phyloP scores from a whole-genome alignment of 2,329 filamentous ascomycete genomes.

The Lachnum nothofagi region DNA sequence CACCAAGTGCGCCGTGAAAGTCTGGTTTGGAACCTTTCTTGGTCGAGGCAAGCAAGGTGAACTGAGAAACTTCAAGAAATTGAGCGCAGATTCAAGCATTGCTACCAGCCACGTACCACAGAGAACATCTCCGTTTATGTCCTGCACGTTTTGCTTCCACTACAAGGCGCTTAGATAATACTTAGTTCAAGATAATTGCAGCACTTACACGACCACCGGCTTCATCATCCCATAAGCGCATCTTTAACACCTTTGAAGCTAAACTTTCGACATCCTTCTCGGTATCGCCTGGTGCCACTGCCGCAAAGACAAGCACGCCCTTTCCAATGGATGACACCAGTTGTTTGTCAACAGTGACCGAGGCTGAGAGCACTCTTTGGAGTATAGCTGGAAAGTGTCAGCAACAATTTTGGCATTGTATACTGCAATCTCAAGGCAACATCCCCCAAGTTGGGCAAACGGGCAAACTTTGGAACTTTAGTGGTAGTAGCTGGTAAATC shows the following conservation, averaged over 20 bases:
- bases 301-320: constrained; percentile 85
- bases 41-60: constrained; percentile 86
- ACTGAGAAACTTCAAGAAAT: constrained; percentile 72
- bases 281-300: constrained; percentile 84
- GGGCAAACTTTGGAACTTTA: no score
- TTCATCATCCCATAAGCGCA: constrained; percentile 70
- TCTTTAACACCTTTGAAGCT: constrained; percentile 79
- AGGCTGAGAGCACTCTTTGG: constrained; percentile 90
- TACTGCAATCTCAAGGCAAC: no score
- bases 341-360: constrained; percentile 88
- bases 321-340: constrained; percentile 86
- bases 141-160: constrained; percentile 88
- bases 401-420: background rate
- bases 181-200: constrained; percentile 2
- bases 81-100: constrained; percentile 4
- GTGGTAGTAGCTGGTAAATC: no score
- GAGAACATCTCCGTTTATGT: constrained; percentile 87
- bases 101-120: constrained; percentile 57
- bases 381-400: constrained; percentile 63
- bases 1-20: constrained; percentile 81
- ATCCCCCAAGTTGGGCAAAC: no score
- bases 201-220: constrained; percentile 26
- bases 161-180: constrained; percentile 35
- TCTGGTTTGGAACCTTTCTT: constrained; percentile 94
- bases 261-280: constrained; percentile 80